Evolutionary conservation across 2,329 filamentous ascomycete species (phyloP), one percentile per base, ranked within the genome.

Genomic region (Colletotrichum chrysophilum): DNA sequence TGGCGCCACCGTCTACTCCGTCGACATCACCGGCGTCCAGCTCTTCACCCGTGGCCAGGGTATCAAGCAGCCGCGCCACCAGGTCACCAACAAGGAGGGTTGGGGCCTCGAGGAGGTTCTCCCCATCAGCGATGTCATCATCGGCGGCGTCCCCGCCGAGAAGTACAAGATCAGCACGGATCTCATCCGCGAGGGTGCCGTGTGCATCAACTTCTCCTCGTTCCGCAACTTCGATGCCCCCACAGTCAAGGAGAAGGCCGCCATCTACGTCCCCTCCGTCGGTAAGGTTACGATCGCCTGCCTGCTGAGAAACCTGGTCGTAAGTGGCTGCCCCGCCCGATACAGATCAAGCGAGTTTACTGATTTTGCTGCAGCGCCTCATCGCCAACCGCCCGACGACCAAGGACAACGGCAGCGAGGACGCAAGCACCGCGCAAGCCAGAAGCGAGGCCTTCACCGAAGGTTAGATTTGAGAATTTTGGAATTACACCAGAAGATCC

Each of bases 201-300:
- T 98, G n/a, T 99, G 97, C 89, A 96, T 99, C 87, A 99, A 99
- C 87, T 98, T 99, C 84, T 97, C 96, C 9, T 98, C 95, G 67
- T 95, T 94, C 85, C 95, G 96, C 88, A 98, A 99, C 87, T 98
- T 98, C 85, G 93, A 93, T 76, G 90, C 90, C 2, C 93, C 94
- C 0, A 94, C 94, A 64, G 93, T 98, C 79, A 98, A 98, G 87
- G 94, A 98, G 84, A 98, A 96, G 88, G 97, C 97, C 3, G 96
- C 95, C 7, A 98, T 99, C 81, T 99, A 98, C 81, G 96, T 98
- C 21, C 97, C 97, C 2, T 97, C 96, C 0, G 97, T 98, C 79
- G 97, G 97, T 80, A 99, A 98, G 88, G 96, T 98, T 64, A 99
- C 97, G 0, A 98, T 98, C 83, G 95, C 96, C 18, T 93, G 98